phyloP scores from a whole-genome alignment of 148 eudicot genomes.

The Pouteria glomerata region DNA sequence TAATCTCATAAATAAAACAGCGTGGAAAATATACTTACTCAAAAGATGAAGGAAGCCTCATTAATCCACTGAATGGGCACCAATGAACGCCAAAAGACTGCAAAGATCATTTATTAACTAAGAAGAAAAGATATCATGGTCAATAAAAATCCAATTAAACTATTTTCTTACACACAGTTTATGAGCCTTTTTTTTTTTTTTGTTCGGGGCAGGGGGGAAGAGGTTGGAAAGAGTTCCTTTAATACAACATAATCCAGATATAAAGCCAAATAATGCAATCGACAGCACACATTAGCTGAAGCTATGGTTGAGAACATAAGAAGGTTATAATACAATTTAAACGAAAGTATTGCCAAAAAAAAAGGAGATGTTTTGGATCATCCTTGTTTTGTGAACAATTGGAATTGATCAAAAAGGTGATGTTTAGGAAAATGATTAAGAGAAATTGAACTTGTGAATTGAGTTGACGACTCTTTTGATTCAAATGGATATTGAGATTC shows the following conservation, averaged over 20 bases:
- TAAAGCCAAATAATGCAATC: too few relatives aligned
- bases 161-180: slow-evolving; percentile 3
- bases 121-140: background rate
- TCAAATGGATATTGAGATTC: too few relatives aligned
- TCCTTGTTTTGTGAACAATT: too few relatives aligned
- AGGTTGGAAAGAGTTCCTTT: background rate
- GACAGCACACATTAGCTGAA: background rate
- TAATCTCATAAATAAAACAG: background rate
- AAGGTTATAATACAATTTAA: background rate
- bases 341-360: background rate
- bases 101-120: slow-evolving; percentile 21
- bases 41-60: slow-evolving; percentile 64
- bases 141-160: slow-evolving; percentile 6
- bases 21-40: slow-evolving; percentile 59
- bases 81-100: slow-evolving; percentile 95
- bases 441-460: too few relatives aligned
- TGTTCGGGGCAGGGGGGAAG: background rate
- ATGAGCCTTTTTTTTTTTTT: too few relatives aligned
- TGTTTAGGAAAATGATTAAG: too few relatives aligned
- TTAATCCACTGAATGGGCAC: slow-evolving; percentile 78
- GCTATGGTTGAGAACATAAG: background rate
- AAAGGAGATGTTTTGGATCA: too few relatives aligned
- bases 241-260: background rate
- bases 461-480: too few relatives aligned
- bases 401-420: too few relatives aligned